Percentiles rank a stretch among this genome's conserved stretches.
Conservation (phyloP, 2,329 filamentous ascomycete species). For the Sclerotinia spermophila region DNA sequence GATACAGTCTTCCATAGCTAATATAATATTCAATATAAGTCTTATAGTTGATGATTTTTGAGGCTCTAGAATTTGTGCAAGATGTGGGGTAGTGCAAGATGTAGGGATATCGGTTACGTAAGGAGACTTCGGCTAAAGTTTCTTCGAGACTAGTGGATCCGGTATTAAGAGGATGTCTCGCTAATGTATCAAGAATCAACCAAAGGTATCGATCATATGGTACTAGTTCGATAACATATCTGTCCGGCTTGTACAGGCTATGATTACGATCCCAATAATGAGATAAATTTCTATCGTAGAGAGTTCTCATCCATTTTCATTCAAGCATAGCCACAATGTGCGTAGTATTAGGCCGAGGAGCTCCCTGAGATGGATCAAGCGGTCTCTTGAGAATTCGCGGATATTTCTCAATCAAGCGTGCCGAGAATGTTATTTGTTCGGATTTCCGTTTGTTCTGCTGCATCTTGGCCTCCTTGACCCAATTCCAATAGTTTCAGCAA, state of each 20-base stretch:
- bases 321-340: not conserved
- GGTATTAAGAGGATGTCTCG: not conserved
- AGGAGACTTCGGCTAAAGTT: not conserved
- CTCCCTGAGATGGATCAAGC: not conserved
- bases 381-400: constrained; percentile 3
- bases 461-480: constrained; percentile 4
- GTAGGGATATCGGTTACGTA: no score
- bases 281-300: not conserved
- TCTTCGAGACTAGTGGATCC: not conserved
- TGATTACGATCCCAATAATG: not conserved
- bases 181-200: constrained; percentile 5
- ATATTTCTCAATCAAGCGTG: not conserved
- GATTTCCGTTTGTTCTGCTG: not conserved
- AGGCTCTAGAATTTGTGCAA: no score
- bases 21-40: no score
- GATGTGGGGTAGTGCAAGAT: no score
- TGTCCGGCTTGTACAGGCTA: not conserved
- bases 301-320: not conserved
- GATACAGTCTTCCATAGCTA: no score
- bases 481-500: not conserved
- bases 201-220: constrained; percentile 14
- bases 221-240: not conserved
- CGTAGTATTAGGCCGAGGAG: not conserved
- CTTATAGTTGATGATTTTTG: no score
- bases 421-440: not conserved